These are phyloP conservation scores for Colletotrichum viniferum DNA, from an alignment of 2,329 filamentous ascomycete species.

Conservation along the genomic window DNA sequence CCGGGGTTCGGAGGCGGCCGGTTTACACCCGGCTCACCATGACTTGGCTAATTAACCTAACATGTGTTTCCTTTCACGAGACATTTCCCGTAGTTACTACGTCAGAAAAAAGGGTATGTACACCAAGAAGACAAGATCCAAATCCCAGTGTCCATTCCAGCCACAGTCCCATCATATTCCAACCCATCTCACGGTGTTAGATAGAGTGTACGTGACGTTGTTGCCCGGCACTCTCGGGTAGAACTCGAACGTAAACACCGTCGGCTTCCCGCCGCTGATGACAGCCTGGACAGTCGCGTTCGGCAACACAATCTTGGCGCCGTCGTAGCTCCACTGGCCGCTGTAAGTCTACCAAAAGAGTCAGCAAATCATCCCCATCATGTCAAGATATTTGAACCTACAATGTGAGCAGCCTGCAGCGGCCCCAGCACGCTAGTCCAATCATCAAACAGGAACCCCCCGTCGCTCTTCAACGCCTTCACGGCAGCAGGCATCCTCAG, in stretches of 20 bases:
- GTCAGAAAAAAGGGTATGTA: neutral
- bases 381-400: conserved; percentile 18
- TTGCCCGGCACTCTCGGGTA: conserved; percentile 56
- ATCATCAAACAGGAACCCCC: conserved; percentile 56
- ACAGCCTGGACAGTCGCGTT: conserved; percentile 49
- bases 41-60: too few relatives aligned
- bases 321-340: conserved; percentile 57
- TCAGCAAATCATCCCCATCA: neutral
- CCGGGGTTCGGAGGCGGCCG: neutral
- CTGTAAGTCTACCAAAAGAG: conserved; percentile 42
- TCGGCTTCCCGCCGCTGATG: conserved; percentile 44
- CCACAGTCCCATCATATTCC: too few relatives aligned
- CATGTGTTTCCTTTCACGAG: too few relatives aligned
- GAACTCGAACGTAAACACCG: conserved; percentile 59
- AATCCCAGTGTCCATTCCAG: too few relatives aligned
- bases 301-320: conserved; percentile 48
- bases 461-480: conserved; percentile 52
- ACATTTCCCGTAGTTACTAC: too few relatives aligned
- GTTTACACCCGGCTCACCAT: neutral
- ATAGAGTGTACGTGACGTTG: conserved; percentile 45
- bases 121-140: neutral
- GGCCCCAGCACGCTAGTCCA: conserved; percentile 60
- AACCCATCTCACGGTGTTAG: neutral
- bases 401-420: conserved; percentile 52
- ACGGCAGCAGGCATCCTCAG: conserved; percentile 54